Evolutionary conservation across 352 stramenopile species (phyloP), one percentile per base, ranked within the genome.

Genomic region (Phytophthora crassamura): DNA sequence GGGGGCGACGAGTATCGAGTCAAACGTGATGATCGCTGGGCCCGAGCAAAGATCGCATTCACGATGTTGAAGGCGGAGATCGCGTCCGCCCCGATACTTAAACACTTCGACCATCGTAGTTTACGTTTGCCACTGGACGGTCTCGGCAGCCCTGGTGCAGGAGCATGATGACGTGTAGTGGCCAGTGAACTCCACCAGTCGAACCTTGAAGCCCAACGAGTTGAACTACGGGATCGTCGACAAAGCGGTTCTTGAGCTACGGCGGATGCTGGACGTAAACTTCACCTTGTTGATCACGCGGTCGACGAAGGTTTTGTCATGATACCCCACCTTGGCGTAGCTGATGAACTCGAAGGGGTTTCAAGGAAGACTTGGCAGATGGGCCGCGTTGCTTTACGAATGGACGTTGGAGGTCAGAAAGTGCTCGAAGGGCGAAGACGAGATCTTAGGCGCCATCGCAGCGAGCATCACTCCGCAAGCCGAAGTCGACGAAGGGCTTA

Each of bases 51-150:
- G 12, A 56, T 22, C 10, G 52, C 45, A 0, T 69, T 69, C 32
- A 20, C 45, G 4, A 5, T 30, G 35, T 34, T 72, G 49, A 65
- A 72, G 43, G 1, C 4, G 2, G 59, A 63, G 38, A 32, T 67
- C 7, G 38, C 28, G 0, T 15, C 41, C 0, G 43, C 56, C 0
- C 64, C 56, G 7, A 49, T 63, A 7, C 33, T 67, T 3, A n/a
- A 15, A 4, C 64, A 72, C 33, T 62, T 59, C 43, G 64, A 64
- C 35, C 22, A 40, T 72, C 1, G 14, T 72, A 0, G 34, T 58
- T n/a, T 65, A 61, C 16, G 55, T 39, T 7, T n/a, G n/a, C n/a
- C n/a, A n/a, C n/a, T n/a, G n/a, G n/a, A n/a, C n/a, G n/a, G n/a
- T n/a, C n/a, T n/a, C n/a, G n/a, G n/a, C n/a, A n/a, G n/a, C n/a